phyloP scores from a whole-genome alignment of 805 yeast species.

The Candida morakotiae region DNA sequence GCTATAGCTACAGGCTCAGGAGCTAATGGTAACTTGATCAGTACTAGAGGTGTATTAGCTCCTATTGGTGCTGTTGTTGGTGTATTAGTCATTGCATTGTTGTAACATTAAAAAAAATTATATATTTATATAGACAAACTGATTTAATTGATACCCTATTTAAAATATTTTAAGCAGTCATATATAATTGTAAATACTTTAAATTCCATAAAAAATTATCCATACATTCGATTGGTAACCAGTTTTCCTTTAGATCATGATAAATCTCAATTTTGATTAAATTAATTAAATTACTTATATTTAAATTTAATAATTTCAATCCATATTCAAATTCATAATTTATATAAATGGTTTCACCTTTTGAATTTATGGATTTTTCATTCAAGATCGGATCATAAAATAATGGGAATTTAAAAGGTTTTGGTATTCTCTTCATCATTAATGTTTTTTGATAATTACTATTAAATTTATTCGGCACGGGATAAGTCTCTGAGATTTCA shows the following conservation, averaged over 20 bases:
- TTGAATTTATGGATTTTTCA: slow-evolving; percentile 13
- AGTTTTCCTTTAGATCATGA: not conserved
- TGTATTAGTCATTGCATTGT: slow-evolving; percentile 29
- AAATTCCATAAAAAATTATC: slow-evolving; percentile 41
- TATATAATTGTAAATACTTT: slow-evolving; percentile 30
- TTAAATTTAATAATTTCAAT: slow-evolving; percentile 26
- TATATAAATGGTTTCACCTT: slow-evolving; percentile 1
- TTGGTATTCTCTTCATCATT: too few species aligned
- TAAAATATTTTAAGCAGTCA: slow-evolving; percentile 19
- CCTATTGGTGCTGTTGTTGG: slow-evolving; percentile 32
- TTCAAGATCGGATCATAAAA: slow-evolving; percentile 20
- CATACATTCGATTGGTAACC: slow-evolving; percentile 32
- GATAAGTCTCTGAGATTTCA: slow-evolving; percentile 11
- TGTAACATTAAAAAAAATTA: slow-evolving; percentile 12
- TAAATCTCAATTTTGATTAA: slow-evolving; percentile 10
- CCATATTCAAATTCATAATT: slow-evolving; percentile 32
- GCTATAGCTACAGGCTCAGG: slow-evolving; percentile 4
- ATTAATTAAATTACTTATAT: slow-evolving; percentile 22
- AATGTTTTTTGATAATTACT: not conserved
- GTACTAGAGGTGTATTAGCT: not conserved
- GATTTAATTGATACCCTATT: slow-evolving; percentile 1
- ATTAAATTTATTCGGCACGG: not conserved
- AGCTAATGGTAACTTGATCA: slow-evolving; percentile 5
- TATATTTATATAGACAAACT: not conserved
- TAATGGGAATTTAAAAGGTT: slow-evolving; percentile 21